Percentiles rank a stretch among this genome's conserved stretches.
phyloP scores from a whole-genome alignment of 345 rosid species.

The Eucalyptus pauciflora region DNA sequence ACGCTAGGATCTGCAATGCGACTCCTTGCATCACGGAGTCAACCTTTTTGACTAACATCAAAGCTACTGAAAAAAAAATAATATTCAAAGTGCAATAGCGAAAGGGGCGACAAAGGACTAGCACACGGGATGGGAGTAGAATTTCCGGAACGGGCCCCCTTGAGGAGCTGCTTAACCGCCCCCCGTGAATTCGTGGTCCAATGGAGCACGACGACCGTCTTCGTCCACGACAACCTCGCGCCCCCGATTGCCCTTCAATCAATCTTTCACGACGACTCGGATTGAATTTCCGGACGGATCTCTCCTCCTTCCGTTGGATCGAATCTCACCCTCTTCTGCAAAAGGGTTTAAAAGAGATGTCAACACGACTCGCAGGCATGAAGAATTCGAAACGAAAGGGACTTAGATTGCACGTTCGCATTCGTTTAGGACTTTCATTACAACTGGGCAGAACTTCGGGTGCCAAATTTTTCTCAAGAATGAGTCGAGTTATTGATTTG shows the following conservation, averaged over 20 bases:
- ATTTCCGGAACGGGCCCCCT: not conserved
- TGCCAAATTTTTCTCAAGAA: not conserved
- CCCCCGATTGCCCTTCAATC: not conserved
- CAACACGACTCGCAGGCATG: not conserved
- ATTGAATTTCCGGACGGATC: not conserved
- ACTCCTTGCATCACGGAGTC: not conserved
- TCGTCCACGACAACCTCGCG: not conserved
- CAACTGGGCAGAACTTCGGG: not conserved
- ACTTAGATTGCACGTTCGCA: not conserved
- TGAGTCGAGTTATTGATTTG: not conserved
- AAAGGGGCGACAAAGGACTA: not conserved
- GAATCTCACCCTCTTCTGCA: slow-evolving; percentile 34
- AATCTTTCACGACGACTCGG: not conserved
- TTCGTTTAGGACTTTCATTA: not conserved
- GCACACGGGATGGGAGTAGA: not conserved
- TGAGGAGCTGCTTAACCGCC: not conserved
- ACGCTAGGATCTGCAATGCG: not conserved
- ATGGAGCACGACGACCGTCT: not conserved
- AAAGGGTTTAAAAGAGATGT: not conserved
- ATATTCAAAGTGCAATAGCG: not conserved
- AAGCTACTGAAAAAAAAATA: not conserved
- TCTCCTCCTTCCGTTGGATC: not conserved
- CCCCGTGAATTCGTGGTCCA: not conserved
- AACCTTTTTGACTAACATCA: not conserved
- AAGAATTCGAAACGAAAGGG: not conserved